These are phyloP conservation scores for Arctostaphylos glauca DNA, from an alignment of 148 eudicot genomes.

Conservation along the genomic window DNA sequence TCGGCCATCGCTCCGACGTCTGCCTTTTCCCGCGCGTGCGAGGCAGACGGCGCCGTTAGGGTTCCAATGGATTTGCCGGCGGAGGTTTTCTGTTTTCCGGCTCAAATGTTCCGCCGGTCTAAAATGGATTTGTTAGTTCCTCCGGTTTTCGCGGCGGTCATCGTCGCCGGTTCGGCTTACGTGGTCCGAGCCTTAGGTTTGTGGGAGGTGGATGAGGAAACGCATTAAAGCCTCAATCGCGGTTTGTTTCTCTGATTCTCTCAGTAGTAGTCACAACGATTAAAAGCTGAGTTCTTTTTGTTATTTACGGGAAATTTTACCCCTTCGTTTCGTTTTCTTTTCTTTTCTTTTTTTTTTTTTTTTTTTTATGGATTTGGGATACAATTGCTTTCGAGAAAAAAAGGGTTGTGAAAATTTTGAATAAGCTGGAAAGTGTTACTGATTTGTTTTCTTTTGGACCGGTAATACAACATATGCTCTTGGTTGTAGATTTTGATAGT, in stretches of 20 bases:
- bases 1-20: slow-evolving; percentile 52
- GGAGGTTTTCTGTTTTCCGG: slow-evolving; percentile 62
- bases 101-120: slow-evolving; percentile 45
- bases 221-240: not conserved
- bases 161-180: slow-evolving; percentile 66
- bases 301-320: too few species aligned
- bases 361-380: not conserved
- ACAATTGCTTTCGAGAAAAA: not conserved
- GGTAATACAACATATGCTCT: too few species aligned
- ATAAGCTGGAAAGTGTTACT: too few species aligned
- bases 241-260: not conserved
- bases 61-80: slow-evolving; percentile 66
- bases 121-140: slow-evolving; percentile 63
- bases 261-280: not conserved
- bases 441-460: too few species aligned
- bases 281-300: not conserved
- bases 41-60: slow-evolving; percentile 31
- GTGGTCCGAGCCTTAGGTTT: slow-evolving; percentile 54
- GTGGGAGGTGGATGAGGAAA: slow-evolving; percentile 40
- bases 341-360: too few species aligned
- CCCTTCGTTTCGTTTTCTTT: too few species aligned
- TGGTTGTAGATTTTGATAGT: too few species aligned
- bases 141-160: slow-evolving; percentile 64
- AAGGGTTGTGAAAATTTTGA: not conserved
- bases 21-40: slow-evolving; percentile 40